Percentiles rank a stretch among this genome's conserved stretches.
phyloP scores from a whole-genome alignment of 1,139 yeast species.

The Pneumocystis wakefieldiae region DNA sequence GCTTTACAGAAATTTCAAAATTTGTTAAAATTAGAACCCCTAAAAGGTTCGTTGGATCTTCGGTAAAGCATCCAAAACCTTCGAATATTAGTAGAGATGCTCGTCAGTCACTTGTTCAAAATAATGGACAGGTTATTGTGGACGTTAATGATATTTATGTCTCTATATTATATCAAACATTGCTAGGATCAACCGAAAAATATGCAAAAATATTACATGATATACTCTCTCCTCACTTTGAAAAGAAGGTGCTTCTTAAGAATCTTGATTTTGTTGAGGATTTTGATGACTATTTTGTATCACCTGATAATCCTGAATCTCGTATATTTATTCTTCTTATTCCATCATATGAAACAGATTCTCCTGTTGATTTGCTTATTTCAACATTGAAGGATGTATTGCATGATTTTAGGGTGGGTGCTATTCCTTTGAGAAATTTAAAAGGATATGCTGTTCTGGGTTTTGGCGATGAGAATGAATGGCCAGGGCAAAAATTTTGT shows the following conservation, averaged over 20 bases:
- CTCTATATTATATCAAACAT: not conserved
- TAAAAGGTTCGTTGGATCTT: not conserved
- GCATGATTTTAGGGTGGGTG: slow-evolving; percentile 74
- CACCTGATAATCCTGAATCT: slow-evolving; percentile 35
- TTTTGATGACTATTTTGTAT: slow-evolving; percentile 64
- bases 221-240: not conserved
- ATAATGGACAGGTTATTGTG: not conserved
- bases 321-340: slow-evolving; percentile 58
- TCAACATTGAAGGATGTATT: slow-evolving; percentile 68
- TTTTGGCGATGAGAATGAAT: slow-evolving; percentile 72
- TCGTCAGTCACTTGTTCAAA: not conserved
- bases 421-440: slow-evolving; percentile 48
- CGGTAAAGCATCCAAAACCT: not conserved
- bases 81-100: not conserved
- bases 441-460: slow-evolving; percentile 79
- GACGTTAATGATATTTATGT: not conserved
- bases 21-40: not conserved
- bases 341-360: slow-evolving; percentile 86
- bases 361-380: slow-evolving; percentile 76
- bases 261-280: slow-evolving; percentile 76
- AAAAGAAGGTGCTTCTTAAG: slow-evolving; percentile 16
- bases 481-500: slow-evolving; percentile 67
- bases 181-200: not conserved
- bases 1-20: not conserved
- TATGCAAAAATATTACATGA: not conserved